phyloP scores from a whole-genome alignment of 2,329 filamentous ascomycete species.

The Penicillium palitans region DNA sequence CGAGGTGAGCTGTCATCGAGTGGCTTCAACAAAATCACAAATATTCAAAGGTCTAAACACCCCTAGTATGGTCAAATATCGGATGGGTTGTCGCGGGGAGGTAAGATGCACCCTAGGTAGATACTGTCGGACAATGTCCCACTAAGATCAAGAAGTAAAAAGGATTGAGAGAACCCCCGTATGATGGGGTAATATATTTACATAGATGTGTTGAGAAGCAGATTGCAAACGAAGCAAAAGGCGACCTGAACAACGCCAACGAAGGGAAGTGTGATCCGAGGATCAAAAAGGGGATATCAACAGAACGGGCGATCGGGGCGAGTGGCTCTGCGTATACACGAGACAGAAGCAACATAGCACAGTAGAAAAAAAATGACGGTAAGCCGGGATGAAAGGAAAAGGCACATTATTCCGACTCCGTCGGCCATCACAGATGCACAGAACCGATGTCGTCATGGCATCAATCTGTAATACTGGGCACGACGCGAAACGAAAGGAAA shows the following conservation, averaged over 20 bases:
- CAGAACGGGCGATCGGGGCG: not conserved
- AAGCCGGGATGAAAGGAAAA: constrained; percentile 1
- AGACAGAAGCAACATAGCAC: not conserved
- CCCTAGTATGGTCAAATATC: not conserved
- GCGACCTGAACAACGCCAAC: constrained; percentile 6
- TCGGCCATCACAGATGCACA: not conserved
- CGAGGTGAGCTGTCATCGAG: not conserved
- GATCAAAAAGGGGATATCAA: constrained; percentile 13
- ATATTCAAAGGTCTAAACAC: not conserved
- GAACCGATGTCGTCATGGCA: not conserved
- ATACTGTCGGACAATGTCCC: not conserved
- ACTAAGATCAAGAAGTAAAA: not conserved
- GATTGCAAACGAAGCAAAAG: not conserved
- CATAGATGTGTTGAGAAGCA: not conserved
- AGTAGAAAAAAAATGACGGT: not conserved
- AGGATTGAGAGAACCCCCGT: not conserved
- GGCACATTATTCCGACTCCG: constrained; percentile 9
- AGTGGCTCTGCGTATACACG: not conserved
- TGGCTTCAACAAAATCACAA: not conserved
- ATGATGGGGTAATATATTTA: constrained; percentile 8
- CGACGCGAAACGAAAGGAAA: not conserved
- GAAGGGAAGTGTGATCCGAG: not conserved
- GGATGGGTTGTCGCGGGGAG: not conserved
- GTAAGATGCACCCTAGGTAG: not conserved
- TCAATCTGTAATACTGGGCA: not conserved